Evolutionary conservation across 148 eudicot species (phyloP), one percentile per base, ranked within the genome.

Genomic region (Selenicereus undatus): DNA sequence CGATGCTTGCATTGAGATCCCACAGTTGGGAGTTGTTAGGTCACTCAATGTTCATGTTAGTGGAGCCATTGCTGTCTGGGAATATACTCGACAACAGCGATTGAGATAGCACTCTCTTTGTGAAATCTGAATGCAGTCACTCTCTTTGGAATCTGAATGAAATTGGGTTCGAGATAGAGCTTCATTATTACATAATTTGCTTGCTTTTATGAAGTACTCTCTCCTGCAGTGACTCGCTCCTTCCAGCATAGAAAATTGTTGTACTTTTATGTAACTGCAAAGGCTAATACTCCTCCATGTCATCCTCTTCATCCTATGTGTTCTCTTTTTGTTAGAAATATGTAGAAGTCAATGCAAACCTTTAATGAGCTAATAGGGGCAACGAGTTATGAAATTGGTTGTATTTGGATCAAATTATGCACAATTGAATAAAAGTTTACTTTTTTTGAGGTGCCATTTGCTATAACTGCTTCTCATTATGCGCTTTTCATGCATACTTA

Each of bases 21-120:
- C 99, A 24, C 99, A 97, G 89, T 82, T 97, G 76, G 99, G 99
- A 80, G 90, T 92, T 66, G 94, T 97, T 73, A 88, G 99, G 84
- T 97, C 99, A 50, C 98, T 97, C 79, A 97, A 97, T 84, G 99
- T 97, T 87, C 99, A 97, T 85, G 99, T 97, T 71, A 97, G 99
- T 78, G 99, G 97, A 39, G 98, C 98, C 84, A 94, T 97, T 68
- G 98, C 99, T 65, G 86, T 94, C 36, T 97, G 99, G 99, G 99
- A 97, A 86, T 97, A 97, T 77, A 97, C 99, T 78, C 91, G 99
- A 48, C 99, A 97, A 76, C 98, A 91, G 81, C 89, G 91, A 87
- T 91, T 90, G 76, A 81, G 76, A 78, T 88, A 88, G 79, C 52
- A 10, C 2, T 48, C 52, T 48, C 11, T 48, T 0, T 39, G 43